Conservation (phyloP, 139 green algal species). For the Tetraselmis chui region DNA sequence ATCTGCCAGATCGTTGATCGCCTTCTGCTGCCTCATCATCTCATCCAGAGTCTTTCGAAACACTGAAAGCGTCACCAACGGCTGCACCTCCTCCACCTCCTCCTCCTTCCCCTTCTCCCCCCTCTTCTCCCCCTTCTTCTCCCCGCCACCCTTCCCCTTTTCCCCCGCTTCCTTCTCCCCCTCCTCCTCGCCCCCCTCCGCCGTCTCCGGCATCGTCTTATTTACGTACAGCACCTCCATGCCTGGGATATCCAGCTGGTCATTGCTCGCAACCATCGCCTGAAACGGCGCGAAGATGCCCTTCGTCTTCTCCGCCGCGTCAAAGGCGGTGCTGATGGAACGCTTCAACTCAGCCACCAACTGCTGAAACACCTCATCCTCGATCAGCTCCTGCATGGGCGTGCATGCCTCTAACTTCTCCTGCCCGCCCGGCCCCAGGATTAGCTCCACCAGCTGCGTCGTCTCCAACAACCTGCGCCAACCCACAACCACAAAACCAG, state of each 20-base stretch:
- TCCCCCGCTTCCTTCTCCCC: background rate
- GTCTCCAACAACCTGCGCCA: background rate
- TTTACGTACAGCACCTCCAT: constrained; percentile 10
- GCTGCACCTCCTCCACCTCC: background rate
- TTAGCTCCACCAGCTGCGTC: background rate
- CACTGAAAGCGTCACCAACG: constrained; percentile 34
- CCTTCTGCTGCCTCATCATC: constrained; percentile 42
- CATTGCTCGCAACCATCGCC: constrained; percentile 41
- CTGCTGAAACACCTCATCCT: constrained; percentile 40
- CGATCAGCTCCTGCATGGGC: constrained; percentile 42
- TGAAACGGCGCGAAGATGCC: constrained; percentile 32
- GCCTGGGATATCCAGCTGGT: background rate
- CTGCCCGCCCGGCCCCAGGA: background rate
- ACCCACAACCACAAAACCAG: background rate
- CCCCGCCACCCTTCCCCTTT: background rate
- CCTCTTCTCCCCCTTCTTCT: constrained; percentile 1
- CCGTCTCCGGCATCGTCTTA: background rate
- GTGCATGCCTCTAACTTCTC: constrained; percentile 24
- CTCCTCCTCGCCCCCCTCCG: background rate
- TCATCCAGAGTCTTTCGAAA: constrained; percentile 49
- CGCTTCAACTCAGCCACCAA: constrained; percentile 46
- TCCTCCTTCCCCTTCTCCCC: background rate
- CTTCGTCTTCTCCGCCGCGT: constrained; percentile 46
- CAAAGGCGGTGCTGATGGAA: constrained; percentile 43
- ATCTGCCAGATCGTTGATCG: constrained; percentile 26